These are phyloP conservation scores for Lanzia echinophila DNA, from an alignment of 2,329 filamentous ascomycete genomes.

Conservation along the genomic window DNA sequence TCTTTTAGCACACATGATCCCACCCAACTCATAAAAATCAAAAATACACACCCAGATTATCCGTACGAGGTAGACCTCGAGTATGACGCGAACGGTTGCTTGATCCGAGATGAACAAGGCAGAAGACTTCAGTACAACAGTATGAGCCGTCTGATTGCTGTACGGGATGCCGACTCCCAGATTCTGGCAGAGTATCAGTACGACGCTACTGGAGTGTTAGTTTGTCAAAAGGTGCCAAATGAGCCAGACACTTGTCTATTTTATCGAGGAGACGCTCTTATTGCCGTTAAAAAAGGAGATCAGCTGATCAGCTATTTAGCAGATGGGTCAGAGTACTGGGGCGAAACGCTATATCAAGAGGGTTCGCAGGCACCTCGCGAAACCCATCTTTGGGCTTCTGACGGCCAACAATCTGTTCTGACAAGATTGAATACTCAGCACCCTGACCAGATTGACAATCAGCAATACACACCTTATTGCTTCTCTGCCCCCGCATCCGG, in stretches of 20 bases:
- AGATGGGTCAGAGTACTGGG: slow-evolving; percentile 3
- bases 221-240: neutral
- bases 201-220: neutral
- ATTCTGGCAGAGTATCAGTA: slow-evolving; percentile 2
- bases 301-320: neutral
- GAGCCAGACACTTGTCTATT: neutral
- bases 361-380: neutral
- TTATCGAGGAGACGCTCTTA: slow-evolving; percentile 1
- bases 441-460: neutral
- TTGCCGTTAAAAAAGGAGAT: neutral
- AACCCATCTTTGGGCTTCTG: slow-evolving; percentile 1
- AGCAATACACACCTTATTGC: slow-evolving; percentile 2
- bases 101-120: neutral
- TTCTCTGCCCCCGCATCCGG: neutral
- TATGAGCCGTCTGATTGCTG: neutral
- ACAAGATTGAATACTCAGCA: neutral
- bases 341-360: neutral
- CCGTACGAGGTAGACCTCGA: neutral
- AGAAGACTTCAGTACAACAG: neutral
- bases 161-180: neutral
- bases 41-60: slow-evolving; percentile 1
- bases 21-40: slow-evolving; percentile 3
- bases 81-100: slow-evolving; percentile 2
- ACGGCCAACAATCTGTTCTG: neutral
- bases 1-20: neutral